A percentile compares a stretch with the other conserved stretches of the same genome.
These are phyloP conservation scores for Pterocarpus santalinus DNA, from an alignment of 306 rosid species.

Conservation along the genomic window DNA sequence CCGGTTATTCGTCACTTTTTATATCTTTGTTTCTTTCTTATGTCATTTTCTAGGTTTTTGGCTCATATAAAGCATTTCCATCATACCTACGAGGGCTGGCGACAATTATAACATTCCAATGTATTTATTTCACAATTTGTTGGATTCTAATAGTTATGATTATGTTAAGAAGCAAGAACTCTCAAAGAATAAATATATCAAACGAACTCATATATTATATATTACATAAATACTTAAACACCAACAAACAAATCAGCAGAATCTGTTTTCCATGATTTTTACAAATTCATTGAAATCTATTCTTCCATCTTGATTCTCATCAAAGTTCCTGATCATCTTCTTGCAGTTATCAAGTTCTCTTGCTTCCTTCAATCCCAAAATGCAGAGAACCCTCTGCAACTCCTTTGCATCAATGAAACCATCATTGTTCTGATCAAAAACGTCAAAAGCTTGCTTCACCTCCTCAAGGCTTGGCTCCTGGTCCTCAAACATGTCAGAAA, in stretches of 20 bases:
- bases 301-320: constrained; percentile 71
- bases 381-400: constrained; percentile 68
- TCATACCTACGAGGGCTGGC: no score
- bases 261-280: constrained; percentile 72
- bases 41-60: background rate
- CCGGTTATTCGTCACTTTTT: background rate
- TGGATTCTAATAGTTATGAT: constrained; percentile 31
- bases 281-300: constrained; percentile 83
- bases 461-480: constrained; percentile 87
- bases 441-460: constrained; percentile 86
- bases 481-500: constrained; percentile 76
- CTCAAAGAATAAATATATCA: constrained; percentile 3
- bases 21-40: background rate
- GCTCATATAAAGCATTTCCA: background rate
- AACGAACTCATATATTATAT: constrained; percentile 4
- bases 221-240: constrained; percentile 4
- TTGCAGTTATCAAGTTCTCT: constrained; percentile 60
- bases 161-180: constrained; percentile 11
- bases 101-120: background rate
- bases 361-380: constrained; percentile 69
- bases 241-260: constrained; percentile 54
- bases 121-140: background rate
- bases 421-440: constrained; percentile 82
- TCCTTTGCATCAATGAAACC: constrained; percentile 81
- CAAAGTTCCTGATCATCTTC: constrained; percentile 71